phyloP scores from a whole-genome alignment of 176 grass and related monocot species.

The Metroxylon sagu region DNA sequence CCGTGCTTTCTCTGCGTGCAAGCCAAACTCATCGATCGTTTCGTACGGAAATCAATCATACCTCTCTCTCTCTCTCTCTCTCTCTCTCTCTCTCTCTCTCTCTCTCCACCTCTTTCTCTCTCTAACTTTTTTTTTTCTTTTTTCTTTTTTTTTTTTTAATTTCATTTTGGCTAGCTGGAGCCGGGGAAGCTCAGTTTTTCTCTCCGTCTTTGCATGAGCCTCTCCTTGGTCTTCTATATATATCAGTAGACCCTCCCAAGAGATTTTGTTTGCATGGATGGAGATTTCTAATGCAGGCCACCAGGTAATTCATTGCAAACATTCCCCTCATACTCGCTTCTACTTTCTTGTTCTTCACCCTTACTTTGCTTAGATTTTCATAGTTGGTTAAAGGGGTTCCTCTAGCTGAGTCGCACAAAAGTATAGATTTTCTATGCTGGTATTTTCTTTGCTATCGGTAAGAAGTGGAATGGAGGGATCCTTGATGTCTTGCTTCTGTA shows the following conservation, averaged over 20 bases:
- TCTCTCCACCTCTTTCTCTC: background rate
- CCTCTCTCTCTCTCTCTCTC: background rate
- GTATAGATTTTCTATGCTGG: too few species aligned
- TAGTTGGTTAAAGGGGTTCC: too few species aligned
- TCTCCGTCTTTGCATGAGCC: background rate
- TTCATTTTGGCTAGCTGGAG: background rate
- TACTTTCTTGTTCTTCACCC: background rate
- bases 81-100: background rate
- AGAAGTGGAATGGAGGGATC: too few species aligned
- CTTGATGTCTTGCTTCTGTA: too few species aligned
- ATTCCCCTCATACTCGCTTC: background rate
- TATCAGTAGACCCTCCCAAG: background rate
- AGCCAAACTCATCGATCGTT: background rate
- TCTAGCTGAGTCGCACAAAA: too few species aligned
- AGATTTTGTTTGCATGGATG: conserved; percentile 9
- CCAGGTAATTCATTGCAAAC: background rate
- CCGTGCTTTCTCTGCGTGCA: conserved; percentile 1
- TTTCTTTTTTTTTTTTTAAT: too few species aligned
- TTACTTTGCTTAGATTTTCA: too few species aligned
- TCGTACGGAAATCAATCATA: conserved; percentile 2
- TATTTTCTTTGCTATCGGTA: too few species aligned
- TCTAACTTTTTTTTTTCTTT: background rate
- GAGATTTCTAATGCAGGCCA: conserved; percentile 1
- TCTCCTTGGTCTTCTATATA: background rate
- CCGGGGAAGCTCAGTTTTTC: background rate